Evolutionary conservation across 305 asterid species (phyloP).

Genomic region (Petunia hybrid): DNA sequence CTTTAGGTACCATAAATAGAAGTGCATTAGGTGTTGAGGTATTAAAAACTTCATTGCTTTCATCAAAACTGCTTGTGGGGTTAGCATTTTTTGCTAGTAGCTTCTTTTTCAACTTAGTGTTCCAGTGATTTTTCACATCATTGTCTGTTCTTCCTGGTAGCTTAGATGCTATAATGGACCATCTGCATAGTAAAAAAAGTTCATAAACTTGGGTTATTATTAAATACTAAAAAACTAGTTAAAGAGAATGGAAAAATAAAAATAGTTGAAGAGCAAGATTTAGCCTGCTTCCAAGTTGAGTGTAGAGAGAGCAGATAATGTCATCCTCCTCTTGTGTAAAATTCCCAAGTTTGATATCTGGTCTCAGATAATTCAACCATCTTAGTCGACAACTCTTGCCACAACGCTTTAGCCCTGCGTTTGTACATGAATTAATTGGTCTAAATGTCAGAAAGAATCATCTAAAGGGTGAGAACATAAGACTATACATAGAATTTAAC

Average conservation of each 20-base stretch:
- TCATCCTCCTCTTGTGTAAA: constrained; percentile 41
- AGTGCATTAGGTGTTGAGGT: background rate
- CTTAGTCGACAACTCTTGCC: constrained; percentile 43
- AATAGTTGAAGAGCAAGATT: background rate
- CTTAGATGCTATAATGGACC: constrained; percentile 45
- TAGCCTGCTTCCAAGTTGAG: constrained; percentile 43
- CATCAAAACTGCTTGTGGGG: background rate
- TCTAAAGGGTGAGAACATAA: too few species aligned
- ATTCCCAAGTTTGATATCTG: constrained; percentile 42
- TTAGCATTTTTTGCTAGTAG: background rate
- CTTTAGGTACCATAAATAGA: background rate
- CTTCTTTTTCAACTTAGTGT: constrained; percentile 40
- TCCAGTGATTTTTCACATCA: constrained; percentile 47
- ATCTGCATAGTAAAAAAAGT: constrained; percentile 24
- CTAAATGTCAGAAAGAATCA: background rate
- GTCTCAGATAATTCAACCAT: constrained; percentile 44
- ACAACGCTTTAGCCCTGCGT: constrained; percentile 39
- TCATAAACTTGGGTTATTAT: background rate
- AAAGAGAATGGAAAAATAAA: background rate
- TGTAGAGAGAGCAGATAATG: constrained; percentile 34
- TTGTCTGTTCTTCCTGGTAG: constrained; percentile 49
- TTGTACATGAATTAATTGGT: background rate
- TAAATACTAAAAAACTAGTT: background rate
- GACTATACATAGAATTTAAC: too few species aligned
- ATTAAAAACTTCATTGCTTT: background rate